Evolutionary conservation across 805 yeast genomes (phyloP), one percentile per base, ranked within the genome.

Genomic region (Candida awuae): DNA sequence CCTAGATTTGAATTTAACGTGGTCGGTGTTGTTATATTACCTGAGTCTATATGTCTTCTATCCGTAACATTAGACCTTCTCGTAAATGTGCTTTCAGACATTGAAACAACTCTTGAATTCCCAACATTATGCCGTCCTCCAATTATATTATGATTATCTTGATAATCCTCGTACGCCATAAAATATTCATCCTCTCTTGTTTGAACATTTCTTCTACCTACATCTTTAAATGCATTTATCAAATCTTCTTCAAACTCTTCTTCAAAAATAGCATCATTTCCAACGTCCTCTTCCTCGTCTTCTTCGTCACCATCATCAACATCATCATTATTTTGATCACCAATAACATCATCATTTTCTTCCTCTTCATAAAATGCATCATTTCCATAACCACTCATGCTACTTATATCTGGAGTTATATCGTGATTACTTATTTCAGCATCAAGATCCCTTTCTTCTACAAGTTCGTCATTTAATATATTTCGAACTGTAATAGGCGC

Each of bases 401-500:
- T 32, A 16, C 39, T 25, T 14, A 39, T 31, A 20, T 35, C 60
- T 19, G 53, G 56, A 22, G 55, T 64, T 15, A 60, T 61, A 35
- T 64, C 69, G 23, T 66, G 67, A 42, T 67, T 62, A 1, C 68
- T 65, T 4, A 72, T 50, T 3, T 65, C 63, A 6, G 68, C 76
- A 54, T 75, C 80, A 33, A 70, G 51, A 47, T 72, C 71, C 25
- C 44, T 37, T 26, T 49, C 61, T 13, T 13, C 29, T 21, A 9
- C 17, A 10, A 16, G 29, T 12, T 40, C 36, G 34, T 25, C 43
- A 30, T 25, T 23, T 23, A 25, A 25, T 12, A 25, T 6, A 10
- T 25, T 25, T 25, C 28, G 28, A 25, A 20, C 43, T 4, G 16
- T 18, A 2, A 26, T 15, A 9, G 26, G 13, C 8, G 29, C 32